Conservation (phyloP, 176 grass and related monocot genomes). For the Zoysia pacifica region DNA sequence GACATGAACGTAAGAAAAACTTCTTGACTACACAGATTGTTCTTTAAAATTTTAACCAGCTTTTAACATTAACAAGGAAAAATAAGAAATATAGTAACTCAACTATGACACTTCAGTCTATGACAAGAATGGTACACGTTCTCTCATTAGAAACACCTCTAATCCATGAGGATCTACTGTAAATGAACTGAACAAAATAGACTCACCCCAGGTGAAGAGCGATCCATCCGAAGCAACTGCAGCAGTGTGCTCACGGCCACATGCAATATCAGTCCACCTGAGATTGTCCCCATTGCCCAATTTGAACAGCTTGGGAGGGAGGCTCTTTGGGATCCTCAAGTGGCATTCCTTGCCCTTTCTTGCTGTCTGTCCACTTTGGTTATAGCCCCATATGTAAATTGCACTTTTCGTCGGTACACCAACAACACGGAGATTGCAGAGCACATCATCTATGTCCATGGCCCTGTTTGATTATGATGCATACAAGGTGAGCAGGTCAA, state of each 20-base stretch:
- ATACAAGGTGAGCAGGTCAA: not conserved
- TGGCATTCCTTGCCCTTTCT: conserved; percentile 65
- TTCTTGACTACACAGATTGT: conserved; percentile 1
- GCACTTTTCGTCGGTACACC: conserved; percentile 67
- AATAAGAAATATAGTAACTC: conserved; percentile 12
- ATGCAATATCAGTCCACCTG: conserved; percentile 82
- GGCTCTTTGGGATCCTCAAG: conserved; percentile 85
- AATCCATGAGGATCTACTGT: not conserved
- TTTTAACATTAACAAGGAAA: not conserved
- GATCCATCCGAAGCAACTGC: conserved; percentile 83
- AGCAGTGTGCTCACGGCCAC: conserved; percentile 86
- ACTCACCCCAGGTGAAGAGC: conserved; percentile 87
- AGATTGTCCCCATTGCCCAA: conserved; percentile 46
- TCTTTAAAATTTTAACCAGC: conserved; percentile 1
- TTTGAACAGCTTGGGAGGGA: conserved; percentile 73
- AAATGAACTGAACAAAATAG: conserved; percentile 10
- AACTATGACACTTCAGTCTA: not conserved
- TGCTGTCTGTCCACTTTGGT: conserved; percentile 88
- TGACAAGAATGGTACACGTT: not conserved
- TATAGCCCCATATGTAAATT: conserved; percentile 97
- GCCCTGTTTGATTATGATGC: conserved; percentile 33
- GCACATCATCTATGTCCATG: conserved; percentile 69
- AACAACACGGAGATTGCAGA: conserved; percentile 43
- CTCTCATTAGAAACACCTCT: not conserved
- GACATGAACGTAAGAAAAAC: not conserved